Evolutionary conservation across 2,329 filamentous ascomycete species (phyloP), one percentile per base, ranked within the genome.

Genomic region (Ceratocystiopsis minuta): DNA sequence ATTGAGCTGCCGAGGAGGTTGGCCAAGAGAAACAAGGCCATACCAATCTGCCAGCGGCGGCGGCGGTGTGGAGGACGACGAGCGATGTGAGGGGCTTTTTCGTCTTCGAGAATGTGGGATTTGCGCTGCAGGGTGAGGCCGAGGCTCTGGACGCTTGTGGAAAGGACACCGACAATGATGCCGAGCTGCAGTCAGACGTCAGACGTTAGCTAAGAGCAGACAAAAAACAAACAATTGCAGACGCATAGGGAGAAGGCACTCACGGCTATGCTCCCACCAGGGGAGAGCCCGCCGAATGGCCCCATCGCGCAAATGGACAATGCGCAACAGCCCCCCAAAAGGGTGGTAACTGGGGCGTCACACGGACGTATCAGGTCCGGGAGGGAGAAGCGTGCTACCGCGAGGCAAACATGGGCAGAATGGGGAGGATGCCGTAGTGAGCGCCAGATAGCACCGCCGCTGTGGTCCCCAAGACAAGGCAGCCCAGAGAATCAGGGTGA

Each of bases 81-180:
- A 46, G 78, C 66, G 61, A 90, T 76, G 57, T 84, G 79, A 9
- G 70, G 70, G 40, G 76, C 74, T 60, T 94, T 94, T 64, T 92
- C 85, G 64, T 98, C 90, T 66, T 98, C 90, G 55, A 96, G 77
- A 51, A 98, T 80, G 63, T 98, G 90, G 49, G 90, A 96, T 63
- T 98, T 96, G 58, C 90, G 84, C 63, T 98, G 90, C 20, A 98
- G 71, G 31, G 90, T 98, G 49, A 98, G 72, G 50, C 90, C 90
- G 53, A 98, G 68, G 58, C 87, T 94, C 60, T 98, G 90, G 18
- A 96, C 75, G 58, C 86, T 90, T 46, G 90, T 95, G 45, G 88
- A 96, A 52, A 95, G 59, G 49, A 98, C 72, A 52, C 90, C 90
- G 56, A 95, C 88, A 49, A 95, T 62, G 56, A 98, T 86, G 55